Base-by-base conservation (phyloP, 2,329 filamentous ascomycete species). In the Hymenoscyphus occultus region DNA sequence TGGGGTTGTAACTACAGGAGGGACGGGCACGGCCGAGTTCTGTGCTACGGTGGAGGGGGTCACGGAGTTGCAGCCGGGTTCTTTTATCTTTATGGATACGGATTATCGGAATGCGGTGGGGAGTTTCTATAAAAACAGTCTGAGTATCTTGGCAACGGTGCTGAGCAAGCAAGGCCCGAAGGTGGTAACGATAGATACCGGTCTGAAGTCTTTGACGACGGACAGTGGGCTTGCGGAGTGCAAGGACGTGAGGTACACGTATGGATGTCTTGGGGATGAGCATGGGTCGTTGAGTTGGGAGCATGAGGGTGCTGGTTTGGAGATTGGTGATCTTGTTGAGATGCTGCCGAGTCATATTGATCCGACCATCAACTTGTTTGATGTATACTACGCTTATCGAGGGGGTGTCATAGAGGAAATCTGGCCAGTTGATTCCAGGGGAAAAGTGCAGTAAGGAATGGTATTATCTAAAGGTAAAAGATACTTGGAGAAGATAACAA, bases 71-170 rank as follows among this genome's bases (percentile, higher is more conserved):
- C 83, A 85, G 69, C 83, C 83, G 0, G 83, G 83, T 0, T 83
- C 80, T 0, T 85, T 85, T 65, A 78, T 85, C 63, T 84, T 85
- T 71, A 85, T 85, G 83, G 83, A 85, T 64, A 83, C 82, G 1
- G 83, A 85, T 69, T 85, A 85, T 68, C 78, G 82, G 2, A 81
- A 82, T 61, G 83, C 83, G 0, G 76, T 84, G 0, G 83, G 83
- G 0, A 74, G 76, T 0, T 78, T 79, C 63, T 85, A 81, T 70
- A 75, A 76, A 0, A 80, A 84, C 67, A 83, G 80, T 58, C 67
- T 84, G 32, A 81, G 80, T 0, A 77, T 84, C 6, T 67, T 83
- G 22, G 77, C 81, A 0, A 83, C 82, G 0, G 81, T 83, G 0
- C 66, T 84, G 19, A 82, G 80, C 74, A 76, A 77, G 64, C 81